These are phyloP conservation scores for Mucor lusitanicus DNA, from an alignment of 371 early-diverging fungal species.

Conservation along the genomic window DNA sequence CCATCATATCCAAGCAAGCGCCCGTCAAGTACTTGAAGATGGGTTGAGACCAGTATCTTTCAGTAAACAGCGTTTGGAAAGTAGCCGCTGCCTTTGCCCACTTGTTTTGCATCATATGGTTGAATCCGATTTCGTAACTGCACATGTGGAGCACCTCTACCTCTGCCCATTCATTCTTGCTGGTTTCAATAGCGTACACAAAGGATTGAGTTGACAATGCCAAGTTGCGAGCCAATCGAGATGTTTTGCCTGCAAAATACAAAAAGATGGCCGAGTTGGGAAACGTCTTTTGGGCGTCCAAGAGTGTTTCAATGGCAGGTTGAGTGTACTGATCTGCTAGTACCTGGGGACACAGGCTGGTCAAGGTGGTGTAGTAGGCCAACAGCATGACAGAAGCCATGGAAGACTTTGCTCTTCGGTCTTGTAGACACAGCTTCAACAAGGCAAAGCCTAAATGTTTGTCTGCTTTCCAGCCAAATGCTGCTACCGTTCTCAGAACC, in stretches of 20 bases:
- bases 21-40: conserved; percentile 55
- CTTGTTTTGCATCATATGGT: conserved; percentile 48
- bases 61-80: conserved; percentile 37
- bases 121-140: conserved; percentile 58
- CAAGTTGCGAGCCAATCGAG: conserved; percentile 40
- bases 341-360: conserved; percentile 42
- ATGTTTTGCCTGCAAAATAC: conserved; percentile 59
- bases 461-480: conserved; percentile 62
- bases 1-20: conserved; percentile 49
- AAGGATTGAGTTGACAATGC: conserved; percentile 43
- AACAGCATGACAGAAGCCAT: conserved; percentile 57
- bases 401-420: conserved; percentile 54
- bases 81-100: conserved; percentile 48
- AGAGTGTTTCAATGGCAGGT: conserved; percentile 52
- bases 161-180: conserved; percentile 45
- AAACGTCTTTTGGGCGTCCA: conserved; percentile 50
- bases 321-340: conserved; percentile 34
- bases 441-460: conserved; percentile 58
- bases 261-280: conserved; percentile 60
- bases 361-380: conserved; percentile 39
- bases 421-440: conserved; percentile 50
- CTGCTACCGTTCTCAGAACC: conserved; percentile 47
- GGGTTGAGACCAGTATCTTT: conserved; percentile 50
- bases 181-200: conserved; percentile 37
- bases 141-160: conserved; percentile 36